phyloP scores from a whole-genome alignment of 2,329 filamentous ascomycete species.

The Penicillium nordicum region DNA sequence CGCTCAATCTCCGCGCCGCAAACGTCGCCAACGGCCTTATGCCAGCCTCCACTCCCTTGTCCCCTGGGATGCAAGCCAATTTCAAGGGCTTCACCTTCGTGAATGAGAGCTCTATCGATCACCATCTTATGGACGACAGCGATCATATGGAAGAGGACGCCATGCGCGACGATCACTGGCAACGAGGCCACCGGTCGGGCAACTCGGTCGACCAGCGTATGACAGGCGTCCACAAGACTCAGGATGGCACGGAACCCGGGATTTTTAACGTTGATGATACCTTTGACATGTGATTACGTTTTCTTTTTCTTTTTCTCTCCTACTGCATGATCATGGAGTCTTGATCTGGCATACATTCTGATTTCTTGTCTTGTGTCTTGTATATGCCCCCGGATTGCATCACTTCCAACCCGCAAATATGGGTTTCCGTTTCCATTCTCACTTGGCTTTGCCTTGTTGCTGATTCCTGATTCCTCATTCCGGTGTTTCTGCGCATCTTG shows the following conservation, averaged over 20 bases:
- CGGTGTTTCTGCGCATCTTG: neutral
- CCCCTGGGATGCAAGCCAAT: slow-evolving; percentile 93
- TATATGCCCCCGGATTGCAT: slow-evolving; percentile 31
- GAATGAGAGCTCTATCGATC: slow-evolving; percentile 93
- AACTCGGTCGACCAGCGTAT: slow-evolving; percentile 41
- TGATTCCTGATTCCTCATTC: neutral
- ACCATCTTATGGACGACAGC: slow-evolving; percentile 37
- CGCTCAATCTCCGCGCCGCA: slow-evolving; percentile 85
- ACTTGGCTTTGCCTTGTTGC: neutral
- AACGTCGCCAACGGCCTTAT: slow-evolving; percentile 77
- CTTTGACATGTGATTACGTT: slow-evolving; percentile 45
- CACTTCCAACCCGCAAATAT: slow-evolving; percentile 20
- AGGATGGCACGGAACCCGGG: slow-evolving; percentile 37
- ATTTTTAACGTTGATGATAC: slow-evolving; percentile 46
- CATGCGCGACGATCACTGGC: slow-evolving; percentile 39
- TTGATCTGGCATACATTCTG: slow-evolving; percentile 32
- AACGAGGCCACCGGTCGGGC: slow-evolving; percentile 31
- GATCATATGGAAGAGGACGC: slow-evolving; percentile 45
- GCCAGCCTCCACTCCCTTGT: slow-evolving; percentile 84
- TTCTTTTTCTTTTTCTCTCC: slow-evolving; percentile 16
- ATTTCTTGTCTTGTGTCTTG: slow-evolving; percentile 30
- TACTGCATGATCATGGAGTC: slow-evolving; percentile 40
- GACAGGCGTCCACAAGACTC: slow-evolving; percentile 43
- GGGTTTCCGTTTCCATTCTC: slow-evolving; percentile 6
- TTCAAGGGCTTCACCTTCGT: slow-evolving; percentile 99